phyloP scores from a whole-genome alignment of 2,329 filamentous ascomycete genomes.

The Colletotrichum cereale region DNA sequence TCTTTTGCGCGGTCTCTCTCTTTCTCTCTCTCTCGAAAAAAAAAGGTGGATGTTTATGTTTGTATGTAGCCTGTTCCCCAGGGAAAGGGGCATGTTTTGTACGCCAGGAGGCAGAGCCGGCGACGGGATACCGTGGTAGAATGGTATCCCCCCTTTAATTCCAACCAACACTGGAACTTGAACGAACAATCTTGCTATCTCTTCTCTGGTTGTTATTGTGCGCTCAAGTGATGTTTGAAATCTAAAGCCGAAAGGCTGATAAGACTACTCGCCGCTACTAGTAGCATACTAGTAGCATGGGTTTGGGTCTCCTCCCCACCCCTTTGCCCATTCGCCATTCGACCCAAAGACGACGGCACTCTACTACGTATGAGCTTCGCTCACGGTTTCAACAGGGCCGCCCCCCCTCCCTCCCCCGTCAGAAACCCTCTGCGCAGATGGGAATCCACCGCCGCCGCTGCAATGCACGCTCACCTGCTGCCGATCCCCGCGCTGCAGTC shows the following conservation, averaged over 20 bases:
- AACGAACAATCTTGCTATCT: background rate
- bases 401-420: background rate
- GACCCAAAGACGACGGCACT: background rate
- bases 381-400: background rate
- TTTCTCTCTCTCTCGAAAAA: background rate
- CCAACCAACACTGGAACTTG: background rate
- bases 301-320: too few species aligned
- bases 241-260: background rate
- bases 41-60: background rate
- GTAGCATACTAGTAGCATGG: too few species aligned
- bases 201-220: background rate
- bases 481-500: slow-evolving; percentile 3
- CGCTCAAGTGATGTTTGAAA: background rate
- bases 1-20: background rate
- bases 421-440: background rate
- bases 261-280: background rate
- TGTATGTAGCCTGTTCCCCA: background rate
- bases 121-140: background rate
- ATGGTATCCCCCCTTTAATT: too few species aligned
- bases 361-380: background rate
- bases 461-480: background rate
- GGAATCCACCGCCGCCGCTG: background rate
- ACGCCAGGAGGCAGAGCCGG: background rate
- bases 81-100: background rate
- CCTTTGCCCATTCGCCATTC: background rate